These are phyloP conservation scores for Arbutus unedo DNA, from an alignment of 148 eudicot genomes.

Conservation along the genomic window DNA sequence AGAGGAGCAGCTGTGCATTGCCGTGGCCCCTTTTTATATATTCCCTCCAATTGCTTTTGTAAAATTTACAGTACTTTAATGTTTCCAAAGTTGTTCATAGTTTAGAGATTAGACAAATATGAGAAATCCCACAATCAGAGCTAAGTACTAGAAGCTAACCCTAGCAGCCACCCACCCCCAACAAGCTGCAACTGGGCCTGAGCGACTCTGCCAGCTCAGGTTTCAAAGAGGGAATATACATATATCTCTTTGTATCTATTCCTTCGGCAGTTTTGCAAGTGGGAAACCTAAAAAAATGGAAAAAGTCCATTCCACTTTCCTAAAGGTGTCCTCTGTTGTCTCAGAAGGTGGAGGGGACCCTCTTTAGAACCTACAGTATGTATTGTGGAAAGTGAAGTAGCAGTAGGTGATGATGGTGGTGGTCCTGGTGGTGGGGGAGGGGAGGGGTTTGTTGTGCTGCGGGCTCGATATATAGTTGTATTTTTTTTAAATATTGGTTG, in stretches of 20 bases:
- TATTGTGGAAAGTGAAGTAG: background rate
- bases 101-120: background rate
- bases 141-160: background rate
- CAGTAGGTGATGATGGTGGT: slow-evolving; percentile 9
- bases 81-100: background rate
- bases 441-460: too few species aligned
- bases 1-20: too few species aligned
- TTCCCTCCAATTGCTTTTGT: background rate
- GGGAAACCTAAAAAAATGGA: slow-evolving; percentile 4
- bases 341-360: slow-evolving; percentile 17
- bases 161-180: background rate
- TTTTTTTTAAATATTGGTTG: too few species aligned
- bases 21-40: too few species aligned
- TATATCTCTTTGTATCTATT: slow-evolving; percentile 7
- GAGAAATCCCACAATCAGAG: background rate
- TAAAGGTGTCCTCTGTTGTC: slow-evolving; percentile 9
- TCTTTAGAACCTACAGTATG: background rate
- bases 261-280: slow-evolving; percentile 17
- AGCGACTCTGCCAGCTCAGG: background rate
- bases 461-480: too few species aligned
- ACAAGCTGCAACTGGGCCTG: background rate
- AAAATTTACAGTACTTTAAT: background rate
- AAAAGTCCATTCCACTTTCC: background rate
- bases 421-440: background rate
- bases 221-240: slow-evolving; percentile 5